These are phyloP conservation scores for Coemansia sp. DNA, from an alignment of 192 early-diverging fungal species.

Conservation along the genomic window DNA sequence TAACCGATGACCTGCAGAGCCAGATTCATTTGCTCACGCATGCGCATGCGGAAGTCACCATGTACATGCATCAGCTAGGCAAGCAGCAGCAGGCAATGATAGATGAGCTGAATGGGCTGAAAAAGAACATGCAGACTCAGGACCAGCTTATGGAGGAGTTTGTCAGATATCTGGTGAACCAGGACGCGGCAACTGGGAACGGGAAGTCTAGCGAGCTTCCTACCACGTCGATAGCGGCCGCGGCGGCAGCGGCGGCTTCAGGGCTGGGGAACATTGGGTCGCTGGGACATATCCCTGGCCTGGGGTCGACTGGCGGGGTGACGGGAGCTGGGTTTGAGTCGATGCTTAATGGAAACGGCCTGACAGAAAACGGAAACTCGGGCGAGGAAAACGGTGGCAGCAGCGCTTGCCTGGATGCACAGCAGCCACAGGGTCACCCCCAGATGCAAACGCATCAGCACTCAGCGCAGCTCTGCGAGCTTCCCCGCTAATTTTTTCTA, in stretches of 20 bases:
- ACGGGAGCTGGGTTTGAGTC: slow-evolving; percentile 10
- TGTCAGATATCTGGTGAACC: slow-evolving; percentile 52
- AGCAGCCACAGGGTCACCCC: slow-evolving; percentile 20
- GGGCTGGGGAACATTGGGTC: slow-evolving; percentile 24
- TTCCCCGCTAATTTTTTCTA: slow-evolving; percentile 29
- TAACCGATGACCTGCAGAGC: slow-evolving; percentile 48
- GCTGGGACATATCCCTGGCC: slow-evolving; percentile 24
- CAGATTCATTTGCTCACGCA: slow-evolving; percentile 53
- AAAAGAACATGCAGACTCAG: slow-evolving; percentile 55
- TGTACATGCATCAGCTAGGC: slow-evolving; percentile 55
- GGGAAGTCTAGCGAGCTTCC: slow-evolving; percentile 25
- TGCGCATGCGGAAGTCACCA: slow-evolving; percentile 52
- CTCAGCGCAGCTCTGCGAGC: slow-evolving; percentile 51
- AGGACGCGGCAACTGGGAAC: slow-evolving; percentile 32
- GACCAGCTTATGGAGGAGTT: slow-evolving; percentile 56
- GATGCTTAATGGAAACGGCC: slow-evolving; percentile 19
- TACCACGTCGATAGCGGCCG: slow-evolving; percentile 26
- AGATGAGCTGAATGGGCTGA: slow-evolving; percentile 52
- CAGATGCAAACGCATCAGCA: slow-evolving; percentile 45
- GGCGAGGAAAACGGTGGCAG: slow-evolving; percentile 19
- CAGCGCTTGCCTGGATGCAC: slow-evolving; percentile 26
- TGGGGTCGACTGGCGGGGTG: slow-evolving; percentile 6
- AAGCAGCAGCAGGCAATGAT: slow-evolving; percentile 53
- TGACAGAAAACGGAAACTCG: slow-evolving; percentile 9
- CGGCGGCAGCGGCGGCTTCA: slow-evolving; percentile 31